Evolutionary conservation across 305 asterid species (phyloP).

Genomic region (Fraxinus baroniana): DNA sequence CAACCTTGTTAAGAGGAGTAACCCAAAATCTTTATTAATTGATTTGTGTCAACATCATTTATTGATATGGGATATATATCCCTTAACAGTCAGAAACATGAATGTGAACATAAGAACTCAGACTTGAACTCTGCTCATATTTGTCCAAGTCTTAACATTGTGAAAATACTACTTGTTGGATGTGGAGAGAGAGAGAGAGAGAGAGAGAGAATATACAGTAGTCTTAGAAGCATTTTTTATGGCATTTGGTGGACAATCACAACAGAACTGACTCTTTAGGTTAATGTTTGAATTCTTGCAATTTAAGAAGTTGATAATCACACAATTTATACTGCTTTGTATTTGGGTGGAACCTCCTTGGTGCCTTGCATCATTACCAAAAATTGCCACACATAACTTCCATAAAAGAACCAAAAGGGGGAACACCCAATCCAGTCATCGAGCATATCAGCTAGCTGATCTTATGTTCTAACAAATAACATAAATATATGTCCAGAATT

Average conservation of each 20-base stretch:
- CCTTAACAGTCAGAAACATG: not conserved
- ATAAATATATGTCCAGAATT: not conserved
- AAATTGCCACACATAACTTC: not conserved
- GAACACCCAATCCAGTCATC: not conserved
- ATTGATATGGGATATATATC: no score
- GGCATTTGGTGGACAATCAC: not conserved
- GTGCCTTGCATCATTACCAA: not conserved
- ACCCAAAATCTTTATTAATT: no score
- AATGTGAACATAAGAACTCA: not conserved
- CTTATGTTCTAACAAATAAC: not conserved
- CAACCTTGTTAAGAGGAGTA: no score
- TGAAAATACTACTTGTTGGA: not conserved
- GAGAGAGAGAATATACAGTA: not conserved
- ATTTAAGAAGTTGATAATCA: not conserved
- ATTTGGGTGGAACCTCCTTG: not conserved
- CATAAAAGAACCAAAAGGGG: not conserved
- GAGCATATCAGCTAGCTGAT: not conserved
- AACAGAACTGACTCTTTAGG: not conserved
- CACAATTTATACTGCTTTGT: not conserved
- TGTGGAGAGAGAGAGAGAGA: not conserved
- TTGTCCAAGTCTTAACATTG: not conserved
- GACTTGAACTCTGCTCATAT: slow-evolving; percentile 6
- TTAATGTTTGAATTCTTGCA: not conserved
- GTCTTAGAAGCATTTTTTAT: not conserved
- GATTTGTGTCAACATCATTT: no score